These are phyloP conservation scores for Lanmaoa pseudosensibilis DNA, from an alignment of 768 basidiomycete species.

Conservation along the genomic window DNA sequence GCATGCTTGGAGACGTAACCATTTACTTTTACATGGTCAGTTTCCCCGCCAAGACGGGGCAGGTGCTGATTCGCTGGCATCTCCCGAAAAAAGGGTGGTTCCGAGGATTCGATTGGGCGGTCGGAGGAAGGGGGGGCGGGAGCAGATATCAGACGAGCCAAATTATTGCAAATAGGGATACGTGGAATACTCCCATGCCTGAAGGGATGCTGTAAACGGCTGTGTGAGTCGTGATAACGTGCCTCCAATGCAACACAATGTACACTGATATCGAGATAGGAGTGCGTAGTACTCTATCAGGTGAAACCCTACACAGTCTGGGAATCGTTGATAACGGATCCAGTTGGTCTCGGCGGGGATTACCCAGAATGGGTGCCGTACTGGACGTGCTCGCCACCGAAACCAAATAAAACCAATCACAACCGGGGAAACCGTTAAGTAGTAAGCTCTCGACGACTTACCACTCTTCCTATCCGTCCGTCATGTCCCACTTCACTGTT, in stretches of 20 bases:
- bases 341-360: background rate
- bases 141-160: background rate
- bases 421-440: conserved; percentile 23
- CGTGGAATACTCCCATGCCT: conserved; percentile 1
- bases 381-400: conserved; percentile 20
- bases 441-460: conserved; percentile 8
- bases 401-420: conserved; percentile 31
- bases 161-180: background rate
- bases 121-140: too few relatives aligned
- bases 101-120: too few relatives aligned
- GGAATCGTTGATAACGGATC: too few relatives aligned
- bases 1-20: too few relatives aligned
- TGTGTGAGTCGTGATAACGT: background rate
- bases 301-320: background rate
- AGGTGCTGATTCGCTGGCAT: too few relatives aligned
- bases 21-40: too few relatives aligned
- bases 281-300: background rate
- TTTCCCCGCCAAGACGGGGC: too few relatives aligned
- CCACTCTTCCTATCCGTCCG: conserved; percentile 22
- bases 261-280: background rate
- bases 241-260: background rate
- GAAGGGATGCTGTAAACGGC: background rate
- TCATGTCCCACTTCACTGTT: conserved; percentile 36
- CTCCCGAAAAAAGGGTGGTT: too few relatives aligned
- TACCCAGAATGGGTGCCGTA: conserved; percentile 1